Percentiles rank a stretch among this genome's conserved stretches.
phyloP scores from a whole-genome alignment of 768 basidiomycete species.

The Hygrocybe punicea region DNA sequence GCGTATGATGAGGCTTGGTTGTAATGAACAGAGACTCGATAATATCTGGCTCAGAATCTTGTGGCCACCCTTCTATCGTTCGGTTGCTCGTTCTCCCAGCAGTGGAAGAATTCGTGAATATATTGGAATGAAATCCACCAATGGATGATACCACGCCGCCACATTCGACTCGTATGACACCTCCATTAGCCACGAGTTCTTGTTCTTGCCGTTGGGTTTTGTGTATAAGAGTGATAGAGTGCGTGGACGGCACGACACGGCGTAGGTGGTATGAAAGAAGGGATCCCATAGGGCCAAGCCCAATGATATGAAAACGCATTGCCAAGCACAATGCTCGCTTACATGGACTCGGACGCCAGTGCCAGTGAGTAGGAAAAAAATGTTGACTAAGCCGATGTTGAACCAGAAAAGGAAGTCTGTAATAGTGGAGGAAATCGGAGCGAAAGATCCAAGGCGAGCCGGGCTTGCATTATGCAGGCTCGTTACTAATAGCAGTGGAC shows the following conservation, averaged over 20 bases:
- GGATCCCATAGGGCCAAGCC: conserved; percentile 79
- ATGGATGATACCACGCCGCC: conserved; percentile 44
- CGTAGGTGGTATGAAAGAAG: conserved; percentile 81
- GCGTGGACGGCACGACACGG: conserved; percentile 45
- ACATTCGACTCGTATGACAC: conserved; percentile 47
- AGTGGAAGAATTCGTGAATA: conserved; percentile 32
- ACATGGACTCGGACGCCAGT: no score
- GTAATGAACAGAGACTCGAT: conserved; percentile 83
- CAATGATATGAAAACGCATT: conserved; percentile 76
- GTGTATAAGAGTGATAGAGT: conserved; percentile 69
- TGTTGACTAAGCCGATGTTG: background rate
- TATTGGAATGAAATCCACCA: conserved; percentile 49
- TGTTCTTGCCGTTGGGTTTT: conserved; percentile 43
- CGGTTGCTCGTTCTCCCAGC: background rate
- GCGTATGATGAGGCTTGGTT: conserved; percentile 69
- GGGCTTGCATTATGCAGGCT: no score
- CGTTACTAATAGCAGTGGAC: no score
- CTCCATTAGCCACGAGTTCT: conserved; percentile 31
- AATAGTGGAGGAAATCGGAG: no score
- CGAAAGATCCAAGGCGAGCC: no score
- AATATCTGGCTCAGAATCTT: conserved; percentile 13
- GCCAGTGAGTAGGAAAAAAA: background rate
- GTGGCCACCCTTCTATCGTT: conserved; percentile 6
- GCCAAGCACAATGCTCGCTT: conserved; percentile 6
- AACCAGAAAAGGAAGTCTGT: no score